Percentiles rank a stretch among this genome's conserved stretches.
phyloP scores from a whole-genome alignment of 129 eudicot species.

The Smallanthus sonchifolius region DNA sequence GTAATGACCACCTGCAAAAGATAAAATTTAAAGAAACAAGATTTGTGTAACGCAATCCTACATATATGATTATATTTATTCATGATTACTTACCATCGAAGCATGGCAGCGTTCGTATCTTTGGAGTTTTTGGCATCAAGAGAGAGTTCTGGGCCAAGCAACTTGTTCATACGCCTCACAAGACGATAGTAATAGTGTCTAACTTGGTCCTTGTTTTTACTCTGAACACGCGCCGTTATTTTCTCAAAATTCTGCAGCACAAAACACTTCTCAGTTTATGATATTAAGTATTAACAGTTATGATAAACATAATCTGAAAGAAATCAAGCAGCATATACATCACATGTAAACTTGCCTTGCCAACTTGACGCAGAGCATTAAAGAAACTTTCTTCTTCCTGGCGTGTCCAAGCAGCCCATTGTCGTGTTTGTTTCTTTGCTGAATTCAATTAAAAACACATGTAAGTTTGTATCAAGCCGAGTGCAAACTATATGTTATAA shows the following conservation, averaged over 20 bases:
- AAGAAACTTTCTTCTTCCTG: constrained; percentile 93
- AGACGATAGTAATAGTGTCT: constrained; percentile 96
- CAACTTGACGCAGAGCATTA: constrained; percentile 90
- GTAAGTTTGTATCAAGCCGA: not conserved
- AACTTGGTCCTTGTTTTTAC: constrained; percentile 97
- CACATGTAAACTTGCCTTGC: constrained; percentile 58
- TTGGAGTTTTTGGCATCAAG: constrained; percentile 91
- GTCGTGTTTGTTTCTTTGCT: constrained; percentile 73
- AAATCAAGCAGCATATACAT: constrained; percentile 9
- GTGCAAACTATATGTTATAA: not conserved
- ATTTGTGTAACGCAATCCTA: not conserved
- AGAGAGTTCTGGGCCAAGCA: constrained; percentile 77
- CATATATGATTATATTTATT: not conserved
- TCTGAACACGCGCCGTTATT: constrained; percentile 79
- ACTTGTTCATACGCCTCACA: constrained; percentile 91
- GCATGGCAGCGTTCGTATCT: constrained; percentile 97
- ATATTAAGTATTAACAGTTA: not conserved
- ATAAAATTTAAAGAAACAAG: not conserved
- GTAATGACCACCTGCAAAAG: constrained; percentile 78
- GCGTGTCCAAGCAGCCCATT: constrained; percentile 99
- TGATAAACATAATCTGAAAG: not conserved
- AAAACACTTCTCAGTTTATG: constrained; percentile 4
- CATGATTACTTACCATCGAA: constrained; percentile 63
- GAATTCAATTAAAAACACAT: constrained; percentile 7
- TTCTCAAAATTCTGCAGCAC: constrained; percentile 81